These are phyloP conservation scores for Pogostemon cablin DNA, from an alignment of 257 asterid genomes.

Conservation along the genomic window DNA sequence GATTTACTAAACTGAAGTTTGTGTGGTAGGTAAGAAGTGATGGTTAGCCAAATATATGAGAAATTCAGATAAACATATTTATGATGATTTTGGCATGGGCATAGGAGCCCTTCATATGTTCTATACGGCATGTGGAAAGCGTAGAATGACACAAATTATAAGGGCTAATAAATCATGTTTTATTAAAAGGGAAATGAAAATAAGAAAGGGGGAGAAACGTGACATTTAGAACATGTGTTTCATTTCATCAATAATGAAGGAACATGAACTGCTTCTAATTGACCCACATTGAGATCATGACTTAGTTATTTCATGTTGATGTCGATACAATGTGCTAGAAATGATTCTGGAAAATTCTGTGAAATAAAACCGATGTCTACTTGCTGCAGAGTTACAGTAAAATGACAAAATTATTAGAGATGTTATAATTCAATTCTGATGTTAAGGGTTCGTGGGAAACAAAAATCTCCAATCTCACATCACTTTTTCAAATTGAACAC, in stretches of 20 bases:
- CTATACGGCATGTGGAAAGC: too few species aligned
- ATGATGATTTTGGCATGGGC: background rate
- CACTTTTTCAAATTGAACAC: too few species aligned
- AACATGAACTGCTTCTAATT: background rate
- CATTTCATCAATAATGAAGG: background rate
- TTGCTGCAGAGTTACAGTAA: constrained; percentile 11
- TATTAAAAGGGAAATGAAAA: too few species aligned
- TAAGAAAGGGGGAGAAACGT: too few species aligned
- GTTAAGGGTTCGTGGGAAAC: background rate
- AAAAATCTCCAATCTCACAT: too few species aligned
- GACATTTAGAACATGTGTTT: background rate
- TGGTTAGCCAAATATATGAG: background rate
- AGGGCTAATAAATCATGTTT: background rate
- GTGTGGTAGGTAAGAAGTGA: background rate
- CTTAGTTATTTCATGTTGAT: background rate
- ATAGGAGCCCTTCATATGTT: background rate
- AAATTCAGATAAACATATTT: background rate
- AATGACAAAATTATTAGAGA: background rate
- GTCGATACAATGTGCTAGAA: background rate
- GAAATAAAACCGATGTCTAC: background rate
- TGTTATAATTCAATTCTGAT: background rate
- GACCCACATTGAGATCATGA: background rate
- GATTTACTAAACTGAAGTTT: background rate
- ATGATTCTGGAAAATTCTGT: constrained; percentile 7
- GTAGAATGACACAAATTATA: background rate